phyloP scores from a whole-genome alignment of 305 asterid species.

The Fraxinus angustifolia region DNA sequence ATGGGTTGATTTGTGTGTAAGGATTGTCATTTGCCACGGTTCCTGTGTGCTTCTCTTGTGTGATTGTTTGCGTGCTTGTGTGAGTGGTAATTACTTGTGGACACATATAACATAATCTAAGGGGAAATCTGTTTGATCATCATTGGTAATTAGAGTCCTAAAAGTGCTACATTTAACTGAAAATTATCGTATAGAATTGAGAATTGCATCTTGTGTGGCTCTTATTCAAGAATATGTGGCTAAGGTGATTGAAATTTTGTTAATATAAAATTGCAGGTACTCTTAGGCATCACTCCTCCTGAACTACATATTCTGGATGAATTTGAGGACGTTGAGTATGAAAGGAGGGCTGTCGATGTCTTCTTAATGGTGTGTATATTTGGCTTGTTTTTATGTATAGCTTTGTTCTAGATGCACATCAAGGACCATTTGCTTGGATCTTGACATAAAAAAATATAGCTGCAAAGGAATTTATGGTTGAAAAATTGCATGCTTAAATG shows the following conservation, averaged over 20 bases:
- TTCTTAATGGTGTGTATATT: slow-evolving; percentile 41
- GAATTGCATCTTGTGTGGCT: slow-evolving; percentile 3
- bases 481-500: background rate
- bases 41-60: background rate
- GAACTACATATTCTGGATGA: slow-evolving; percentile 71
- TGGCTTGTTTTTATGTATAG: background rate
- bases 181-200: slow-evolving; percentile 4
- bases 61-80: background rate
- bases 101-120: background rate
- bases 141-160: background rate
- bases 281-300: slow-evolving; percentile 57
- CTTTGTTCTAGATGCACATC: slow-evolving; percentile 1
- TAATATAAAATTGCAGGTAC: slow-evolving; percentile 47
- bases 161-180: background rate
- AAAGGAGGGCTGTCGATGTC: slow-evolving; percentile 56
- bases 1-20: background rate
- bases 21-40: background rate
- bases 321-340: slow-evolving; percentile 84
- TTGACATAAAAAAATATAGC: background rate
- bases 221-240: background rate
- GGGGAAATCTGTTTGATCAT: background rate
- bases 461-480: background rate
- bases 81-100: background rate
- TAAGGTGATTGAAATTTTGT: background rate
- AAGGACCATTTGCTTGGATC: background rate